A percentile compares a stretch with the other conserved stretches of the same genome.
These are phyloP conservation scores for Globisporangium okanoganense DNA, from an alignment of 352 stramenopile genomes.

Conservation along the genomic window DNA sequence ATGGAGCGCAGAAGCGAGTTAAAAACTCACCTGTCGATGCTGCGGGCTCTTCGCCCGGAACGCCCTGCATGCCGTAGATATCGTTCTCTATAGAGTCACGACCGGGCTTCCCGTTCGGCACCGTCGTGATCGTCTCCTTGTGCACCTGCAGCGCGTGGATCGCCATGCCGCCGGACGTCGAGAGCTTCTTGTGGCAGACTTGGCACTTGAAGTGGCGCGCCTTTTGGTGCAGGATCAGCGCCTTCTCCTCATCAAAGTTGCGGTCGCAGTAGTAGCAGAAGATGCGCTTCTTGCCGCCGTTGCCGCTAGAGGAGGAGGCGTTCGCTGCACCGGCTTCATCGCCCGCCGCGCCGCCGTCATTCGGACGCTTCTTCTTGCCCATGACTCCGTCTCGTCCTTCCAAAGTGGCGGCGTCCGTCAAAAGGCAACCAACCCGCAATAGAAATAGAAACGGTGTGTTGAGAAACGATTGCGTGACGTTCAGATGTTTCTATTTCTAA, in stretches of 20 bases:
- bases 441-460: not conserved
- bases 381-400: constrained; percentile 23
- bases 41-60: constrained; percentile 41
- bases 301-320: constrained; percentile 10
- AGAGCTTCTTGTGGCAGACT: constrained; percentile 90
- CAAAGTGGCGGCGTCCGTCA: not conserved
- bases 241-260: constrained; percentile 90
- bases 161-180: constrained; percentile 84
- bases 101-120: constrained; percentile 85
- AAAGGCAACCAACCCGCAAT: constrained; percentile 1
- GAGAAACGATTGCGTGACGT: not conserved
- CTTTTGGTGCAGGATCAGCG: constrained; percentile 93
- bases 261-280: constrained; percentile 94
- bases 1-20: not conserved
- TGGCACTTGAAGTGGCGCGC: constrained; percentile 91
- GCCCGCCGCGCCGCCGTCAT: no score
- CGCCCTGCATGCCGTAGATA: constrained; percentile 89
- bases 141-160: constrained; percentile 89
- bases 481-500: not conserved
- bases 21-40: constrained; percentile 19
- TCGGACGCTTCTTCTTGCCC: constrained; percentile 84
- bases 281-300: constrained; percentile 56
- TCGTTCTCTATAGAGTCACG: constrained; percentile 79
- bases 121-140: constrained; percentile 75
- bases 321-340: constrained; percentile 4